Base-by-base conservation (phyloP, 257 asterid species). In the Ajuga chamaepitys region DNA sequence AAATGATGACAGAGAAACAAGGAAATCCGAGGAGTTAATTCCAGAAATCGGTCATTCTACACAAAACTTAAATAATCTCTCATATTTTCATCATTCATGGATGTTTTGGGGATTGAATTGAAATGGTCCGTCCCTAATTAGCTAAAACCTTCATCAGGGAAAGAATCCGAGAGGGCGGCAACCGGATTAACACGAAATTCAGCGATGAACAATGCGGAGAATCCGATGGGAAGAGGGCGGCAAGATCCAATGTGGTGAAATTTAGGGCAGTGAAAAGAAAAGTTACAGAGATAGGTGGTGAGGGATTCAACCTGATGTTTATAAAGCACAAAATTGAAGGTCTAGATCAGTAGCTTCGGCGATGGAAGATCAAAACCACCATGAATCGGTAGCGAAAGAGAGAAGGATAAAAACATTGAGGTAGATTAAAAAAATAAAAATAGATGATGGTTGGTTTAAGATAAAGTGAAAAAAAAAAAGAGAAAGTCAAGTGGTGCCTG, bases 231-330 rank as follows among this genome's bases (percentile, higher is more conserved):
- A 16, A 22, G 40, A 26, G n/a, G 38, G 10, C 25, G 22, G 64
- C 58, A 12, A 71, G 70, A 73, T 73, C 73, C 77, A 40, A 47
- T 10, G 42, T 4, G 32, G 8, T 9, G 18, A 20, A 35, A 37
- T 37, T 18, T 5, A 3, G 4, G 17, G 26, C 25, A 28, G 54
- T 24, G 7, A 60, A 42, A n/a, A 22, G 2, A 60, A 16, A 44
- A 22, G 1, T n/a, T 13, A 13, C n/a, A 58, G 24, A 41, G 18
- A 57, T 9, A 35, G 4, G 18, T 0, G 47, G 45, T 30, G 42
- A 38, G 48, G 9, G 37, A 69, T 28, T 34, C 52, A n/a, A 73
- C 78, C 78, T 32, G 74, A 57, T 35, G 62, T 34, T 34, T 9
- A 38, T 12, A 11, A 34, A 21, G 37, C 20, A 50, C 4, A 50